Percentiles rank a stretch among this genome's conserved stretches.
Evolutionary conservation across 345 rosid species (phyloP).

Genomic region (Psidium guajava): DNA sequence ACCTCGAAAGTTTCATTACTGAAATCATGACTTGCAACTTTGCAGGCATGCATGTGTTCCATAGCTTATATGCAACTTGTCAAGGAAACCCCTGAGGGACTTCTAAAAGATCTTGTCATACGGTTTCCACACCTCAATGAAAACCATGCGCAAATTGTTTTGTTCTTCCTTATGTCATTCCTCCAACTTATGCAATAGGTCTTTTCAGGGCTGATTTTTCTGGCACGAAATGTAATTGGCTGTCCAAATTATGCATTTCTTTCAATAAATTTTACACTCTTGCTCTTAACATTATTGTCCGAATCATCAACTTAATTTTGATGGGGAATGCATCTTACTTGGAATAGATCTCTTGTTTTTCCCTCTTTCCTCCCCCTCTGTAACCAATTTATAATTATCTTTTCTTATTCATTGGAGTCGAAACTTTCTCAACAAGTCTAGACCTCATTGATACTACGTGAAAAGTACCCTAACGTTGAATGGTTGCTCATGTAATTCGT

Average conservation of each 20-base stretch:
- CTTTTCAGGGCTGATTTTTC: not conserved
- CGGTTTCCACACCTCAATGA: not conserved
- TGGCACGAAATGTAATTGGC: not conserved
- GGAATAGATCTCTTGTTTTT: not conserved
- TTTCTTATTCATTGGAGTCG: not conserved
- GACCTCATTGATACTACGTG: not conserved
- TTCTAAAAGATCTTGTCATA: not conserved
- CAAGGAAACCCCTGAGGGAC: not conserved
- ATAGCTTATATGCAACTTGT: not conserved
- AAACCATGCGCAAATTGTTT: not conserved
- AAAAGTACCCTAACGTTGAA: not conserved
- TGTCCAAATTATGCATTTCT: not conserved
- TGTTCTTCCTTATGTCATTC: not conserved
- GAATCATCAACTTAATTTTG: not conserved
- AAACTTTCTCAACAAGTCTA: not conserved
- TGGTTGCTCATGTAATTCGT: not conserved
- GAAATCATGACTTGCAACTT: not conserved
- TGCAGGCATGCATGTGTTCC: not conserved
- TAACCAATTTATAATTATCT: not conserved
- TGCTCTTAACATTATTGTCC: not conserved
- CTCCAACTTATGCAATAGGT: not conserved
- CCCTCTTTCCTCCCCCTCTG: not conserved
- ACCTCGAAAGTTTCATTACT: not conserved
- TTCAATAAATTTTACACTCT: not conserved
- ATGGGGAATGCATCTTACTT: not conserved